A percentile compares a stretch with the other conserved stretches of the same genome.
Conservation (phyloP, 2,329 filamentous ascomycete genomes). For the Stachybotrys echinatus region DNA sequence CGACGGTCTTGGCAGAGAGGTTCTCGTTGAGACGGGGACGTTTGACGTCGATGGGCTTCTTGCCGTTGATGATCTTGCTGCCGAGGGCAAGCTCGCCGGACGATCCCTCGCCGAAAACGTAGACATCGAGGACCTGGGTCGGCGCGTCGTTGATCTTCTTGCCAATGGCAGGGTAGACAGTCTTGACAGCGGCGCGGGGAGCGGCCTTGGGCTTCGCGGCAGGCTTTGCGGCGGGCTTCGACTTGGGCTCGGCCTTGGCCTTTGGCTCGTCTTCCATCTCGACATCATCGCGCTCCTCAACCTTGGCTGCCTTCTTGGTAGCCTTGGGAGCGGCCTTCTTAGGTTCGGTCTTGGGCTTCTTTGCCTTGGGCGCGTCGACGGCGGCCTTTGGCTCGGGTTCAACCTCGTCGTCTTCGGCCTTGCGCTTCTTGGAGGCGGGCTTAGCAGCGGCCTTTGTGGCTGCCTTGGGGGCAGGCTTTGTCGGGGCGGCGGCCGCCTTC, state of each 20-base stretch:
- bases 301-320: slow-evolving; percentile 45
- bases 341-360: slow-evolving; percentile 17
- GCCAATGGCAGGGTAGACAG: slow-evolving; percentile 40
- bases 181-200: slow-evolving; percentile 26
- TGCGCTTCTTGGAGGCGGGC: slow-evolving; percentile 22
- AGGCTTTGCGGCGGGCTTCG: slow-evolving; percentile 9
- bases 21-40: slow-evolving; percentile 77
- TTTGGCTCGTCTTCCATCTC: slow-evolving; percentile 7
- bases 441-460: slow-evolving; percentile 25
- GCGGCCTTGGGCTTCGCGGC: slow-evolving; percentile 9
- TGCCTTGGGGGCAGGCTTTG: slow-evolving; percentile 11
- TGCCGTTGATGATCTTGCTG: slow-evolving; percentile 54
- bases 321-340: slow-evolving; percentile 34
- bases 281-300: slow-evolving; percentile 42
- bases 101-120: slow-evolving; percentile 74
- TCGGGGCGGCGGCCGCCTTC: slow-evolving; percentile 14
- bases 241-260: slow-evolving; percentile 9
- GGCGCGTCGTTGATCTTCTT: slow-evolving; percentile 67
- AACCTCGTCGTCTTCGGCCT: slow-evolving; percentile 13
- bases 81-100: slow-evolving; percentile 82
- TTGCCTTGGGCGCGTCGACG: slow-evolving; percentile 10
- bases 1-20: slow-evolving; percentile 52
- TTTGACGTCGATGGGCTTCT: slow-evolving; percentile 68
- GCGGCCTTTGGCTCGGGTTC: slow-evolving; percentile 17
- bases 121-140: slow-evolving; percentile 62